Conservation (phyloP, 495 filamentous ascomycete species). For the Mytilinidion resinicola region DNA sequence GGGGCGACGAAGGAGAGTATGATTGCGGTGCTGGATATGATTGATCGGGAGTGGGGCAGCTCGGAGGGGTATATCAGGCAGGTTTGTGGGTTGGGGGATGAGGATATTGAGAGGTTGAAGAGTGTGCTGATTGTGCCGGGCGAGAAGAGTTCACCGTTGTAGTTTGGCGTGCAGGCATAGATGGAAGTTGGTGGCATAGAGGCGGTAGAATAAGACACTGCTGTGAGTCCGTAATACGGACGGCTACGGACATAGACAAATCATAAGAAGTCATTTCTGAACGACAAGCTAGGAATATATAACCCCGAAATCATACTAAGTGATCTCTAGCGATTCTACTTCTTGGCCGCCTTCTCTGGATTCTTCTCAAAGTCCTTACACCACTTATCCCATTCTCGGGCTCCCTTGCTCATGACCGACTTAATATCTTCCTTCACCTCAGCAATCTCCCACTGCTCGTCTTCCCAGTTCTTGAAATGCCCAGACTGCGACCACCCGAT, state of each 20-base stretch:
- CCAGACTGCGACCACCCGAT: conserved; percentile 33
- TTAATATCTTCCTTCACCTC: conserved; percentile 37
- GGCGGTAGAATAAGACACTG: too few species aligned
- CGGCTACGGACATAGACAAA: too few species aligned
- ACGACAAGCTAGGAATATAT: too few species aligned
- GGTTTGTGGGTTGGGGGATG: conserved; percentile 47
- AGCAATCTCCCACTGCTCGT: conserved; percentile 35
- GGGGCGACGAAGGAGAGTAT: conserved; percentile 39
- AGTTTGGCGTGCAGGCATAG: too few species aligned
- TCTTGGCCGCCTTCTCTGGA: conserved; percentile 34
- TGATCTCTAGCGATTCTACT: conserved; percentile 10
- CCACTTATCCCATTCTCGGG: conserved; percentile 36
- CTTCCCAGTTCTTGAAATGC: conserved; percentile 33
- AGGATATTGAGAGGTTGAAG: conserved; percentile 45
- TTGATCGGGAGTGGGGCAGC: conserved; percentile 50
- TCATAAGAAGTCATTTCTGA: too few species aligned
- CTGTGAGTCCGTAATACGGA: too few species aligned
- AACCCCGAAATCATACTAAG: too few species aligned
- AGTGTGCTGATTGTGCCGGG: conserved; percentile 35
- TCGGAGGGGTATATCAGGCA: conserved; percentile 50
- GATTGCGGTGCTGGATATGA: conserved; percentile 45
- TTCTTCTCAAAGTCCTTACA: conserved; percentile 32
- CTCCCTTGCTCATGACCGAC: conserved; percentile 29
- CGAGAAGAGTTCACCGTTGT: background rate
- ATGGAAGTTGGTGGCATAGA: too few species aligned